Evolutionary conservation across 768 basidiomycete genomes (phyloP).

Genomic region (Leucosporidium scottii): DNA sequence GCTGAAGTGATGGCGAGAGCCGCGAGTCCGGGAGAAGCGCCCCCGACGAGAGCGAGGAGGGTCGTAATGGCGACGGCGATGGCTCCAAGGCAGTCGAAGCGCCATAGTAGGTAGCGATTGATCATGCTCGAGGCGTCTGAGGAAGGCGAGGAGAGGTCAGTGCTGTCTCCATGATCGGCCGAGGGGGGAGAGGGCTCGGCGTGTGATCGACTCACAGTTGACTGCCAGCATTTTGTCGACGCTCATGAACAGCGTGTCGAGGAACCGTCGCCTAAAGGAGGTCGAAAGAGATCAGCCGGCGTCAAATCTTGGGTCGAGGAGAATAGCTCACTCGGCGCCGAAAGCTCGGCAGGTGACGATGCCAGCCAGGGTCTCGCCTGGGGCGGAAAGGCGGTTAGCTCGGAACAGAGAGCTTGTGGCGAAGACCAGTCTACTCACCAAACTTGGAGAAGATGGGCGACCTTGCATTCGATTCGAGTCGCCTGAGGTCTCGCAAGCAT

Average conservation of each 20-base stretch:
- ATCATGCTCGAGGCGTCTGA: constrained; percentile 51
- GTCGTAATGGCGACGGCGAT: constrained; percentile 64
- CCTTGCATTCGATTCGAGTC: constrained; percentile 41
- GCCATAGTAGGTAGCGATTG: constrained; percentile 24
- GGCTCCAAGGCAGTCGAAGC: constrained; percentile 52
- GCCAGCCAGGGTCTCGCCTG: constrained; percentile 42
- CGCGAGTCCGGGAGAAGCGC: constrained; percentile 55
- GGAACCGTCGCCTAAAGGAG: constrained; percentile 52
- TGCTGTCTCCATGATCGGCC: neutral
- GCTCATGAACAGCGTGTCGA: constrained; percentile 61
- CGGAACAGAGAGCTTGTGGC: too few species aligned
- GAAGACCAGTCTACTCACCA: constrained; percentile 35
- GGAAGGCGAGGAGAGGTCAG: neutral
- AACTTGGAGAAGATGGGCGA: constrained; percentile 44
- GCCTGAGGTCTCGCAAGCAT: constrained; percentile 59
- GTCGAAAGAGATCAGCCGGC: too few species aligned
- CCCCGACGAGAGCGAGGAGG: constrained; percentile 57
- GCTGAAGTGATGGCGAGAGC: constrained; percentile 63
- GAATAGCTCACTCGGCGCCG: constrained; percentile 38
- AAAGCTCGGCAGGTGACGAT: constrained; percentile 44
- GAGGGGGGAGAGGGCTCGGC: too few species aligned
- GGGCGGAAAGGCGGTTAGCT: too few species aligned
- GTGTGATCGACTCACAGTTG: neutral
- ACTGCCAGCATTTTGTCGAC: constrained; percentile 60
- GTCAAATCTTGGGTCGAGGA: too few species aligned